Evolutionary conservation across 768 basidiomycete genomes (phyloP).

Genomic region (Coprinopsis marcescibilis): DNA sequence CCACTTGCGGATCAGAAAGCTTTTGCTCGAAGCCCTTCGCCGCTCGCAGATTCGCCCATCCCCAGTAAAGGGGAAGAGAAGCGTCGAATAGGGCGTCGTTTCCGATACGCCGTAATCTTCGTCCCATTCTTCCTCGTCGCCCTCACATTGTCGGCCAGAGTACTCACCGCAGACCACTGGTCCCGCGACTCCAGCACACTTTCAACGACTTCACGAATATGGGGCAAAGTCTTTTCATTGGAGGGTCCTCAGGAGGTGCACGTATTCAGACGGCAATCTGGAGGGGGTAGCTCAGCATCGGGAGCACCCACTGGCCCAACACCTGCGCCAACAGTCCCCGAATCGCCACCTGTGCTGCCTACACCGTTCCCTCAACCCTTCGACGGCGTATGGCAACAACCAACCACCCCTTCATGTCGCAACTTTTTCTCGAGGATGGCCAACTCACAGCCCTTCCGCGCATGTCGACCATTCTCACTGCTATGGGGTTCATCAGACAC

Average conservation of each 20-base stretch:
- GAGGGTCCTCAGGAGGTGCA: too few relatives aligned
- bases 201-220: constrained; percentile 25
- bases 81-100: constrained; percentile 37
- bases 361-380: constrained; percentile 76
- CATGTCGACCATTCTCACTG: constrained; percentile 73
- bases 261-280: too few relatives aligned
- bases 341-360: constrained; percentile 47
- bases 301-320: too few relatives aligned
- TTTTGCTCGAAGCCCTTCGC: too few relatives aligned
- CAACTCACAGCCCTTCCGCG: constrained; percentile 47
- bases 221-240: too few relatives aligned
- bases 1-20: too few relatives aligned
- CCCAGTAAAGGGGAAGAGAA: constrained; percentile 31
- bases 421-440: constrained; percentile 79
- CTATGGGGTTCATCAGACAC: constrained; percentile 48
- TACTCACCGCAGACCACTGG: constrained; percentile 46
- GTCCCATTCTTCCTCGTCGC: constrained; percentile 52
- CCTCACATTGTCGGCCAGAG: constrained; percentile 31
- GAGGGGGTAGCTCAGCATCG: too few relatives aligned
- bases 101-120: constrained; percentile 47
- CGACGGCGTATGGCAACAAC: constrained; percentile 61
- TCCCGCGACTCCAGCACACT: constrained; percentile 39
- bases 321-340: constrained; percentile 44
- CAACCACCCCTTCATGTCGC: constrained; percentile 57
- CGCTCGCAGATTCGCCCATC: too few relatives aligned